phyloP scores from a whole-genome alignment of 306 rosid genomes.

The Malus sieversii region DNA sequence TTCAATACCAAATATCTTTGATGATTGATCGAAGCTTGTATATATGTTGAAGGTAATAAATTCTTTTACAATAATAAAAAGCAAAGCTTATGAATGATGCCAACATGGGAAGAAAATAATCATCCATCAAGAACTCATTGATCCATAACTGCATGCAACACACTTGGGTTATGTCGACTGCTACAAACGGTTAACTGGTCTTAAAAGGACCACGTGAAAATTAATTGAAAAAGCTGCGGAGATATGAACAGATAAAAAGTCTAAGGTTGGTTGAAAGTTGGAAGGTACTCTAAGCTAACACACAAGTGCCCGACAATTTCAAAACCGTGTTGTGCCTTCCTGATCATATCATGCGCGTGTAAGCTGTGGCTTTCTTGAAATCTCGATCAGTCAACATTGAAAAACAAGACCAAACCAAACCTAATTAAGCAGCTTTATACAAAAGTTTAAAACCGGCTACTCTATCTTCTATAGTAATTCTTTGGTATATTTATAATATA shows the following conservation, averaged over 20 bases:
- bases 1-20: too few species aligned
- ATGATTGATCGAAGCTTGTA: too few species aligned
- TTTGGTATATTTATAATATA: too few species aligned
- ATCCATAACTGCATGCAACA: not conserved
- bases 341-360: not conserved
- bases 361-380: not conserved
- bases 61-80: too few species aligned
- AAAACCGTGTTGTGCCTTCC: conserved; percentile 15
- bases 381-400: conserved; percentile 7
- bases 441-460: not conserved
- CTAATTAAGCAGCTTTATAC: too few species aligned
- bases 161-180: not conserved
- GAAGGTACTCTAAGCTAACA: not conserved
- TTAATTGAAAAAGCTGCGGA: not conserved
- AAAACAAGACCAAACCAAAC: not conserved
- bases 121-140: not conserved
- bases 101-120: too few species aligned
- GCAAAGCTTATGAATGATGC: too few species aligned
- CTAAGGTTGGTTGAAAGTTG: conserved; percentile 5
- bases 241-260: not conserved
- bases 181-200: not conserved
- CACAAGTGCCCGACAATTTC: not conserved
- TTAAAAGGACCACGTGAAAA: not conserved
- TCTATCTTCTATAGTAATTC: not conserved
- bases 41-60: too few species aligned